Percentiles rank a stretch among this genome's conserved stretches.
Evolutionary conservation across 306 rosid genomes (phyloP).

Genomic region (Fragaria iinumae): DNA sequence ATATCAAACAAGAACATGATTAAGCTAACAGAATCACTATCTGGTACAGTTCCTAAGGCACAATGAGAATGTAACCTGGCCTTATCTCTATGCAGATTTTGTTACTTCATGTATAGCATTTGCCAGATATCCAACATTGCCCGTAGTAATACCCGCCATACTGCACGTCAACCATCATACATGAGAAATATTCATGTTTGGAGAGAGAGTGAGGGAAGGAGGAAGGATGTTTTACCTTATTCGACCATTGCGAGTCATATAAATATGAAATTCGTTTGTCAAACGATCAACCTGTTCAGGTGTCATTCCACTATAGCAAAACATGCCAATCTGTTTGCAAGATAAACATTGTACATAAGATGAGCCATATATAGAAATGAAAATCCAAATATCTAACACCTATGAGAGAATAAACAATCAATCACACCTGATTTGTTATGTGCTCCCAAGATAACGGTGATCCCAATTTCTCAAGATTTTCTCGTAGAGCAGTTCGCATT

Average conservation of each 20-base stretch:
- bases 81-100: constrained; percentile 44
- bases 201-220: not conserved
- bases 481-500: constrained; percentile 69
- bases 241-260: constrained; percentile 93
- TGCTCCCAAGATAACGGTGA: constrained; percentile 86
- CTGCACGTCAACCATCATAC: constrained; percentile 32
- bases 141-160: constrained; percentile 90
- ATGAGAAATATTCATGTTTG: not conserved
- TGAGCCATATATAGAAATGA: not conserved
- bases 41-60: not conserved
- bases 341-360: constrained; percentile 4
- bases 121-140: constrained; percentile 78
- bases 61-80: not conserved
- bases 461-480: constrained; percentile 68
- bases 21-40: not conserved
- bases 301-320: constrained; percentile 90
- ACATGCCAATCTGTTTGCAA: constrained; percentile 84
- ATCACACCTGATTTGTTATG: constrained; percentile 71
- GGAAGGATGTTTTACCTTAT: constrained; percentile 52
- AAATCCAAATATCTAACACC: not conserved
- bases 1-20: not conserved
- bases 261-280: constrained; percentile 79
- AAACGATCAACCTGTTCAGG: constrained; percentile 91
- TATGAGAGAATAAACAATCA: not conserved
- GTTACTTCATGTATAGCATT: constrained; percentile 89